Conservation (phyloP, 176 grass and related monocot species). For the Oryza glumipatula region DNA sequence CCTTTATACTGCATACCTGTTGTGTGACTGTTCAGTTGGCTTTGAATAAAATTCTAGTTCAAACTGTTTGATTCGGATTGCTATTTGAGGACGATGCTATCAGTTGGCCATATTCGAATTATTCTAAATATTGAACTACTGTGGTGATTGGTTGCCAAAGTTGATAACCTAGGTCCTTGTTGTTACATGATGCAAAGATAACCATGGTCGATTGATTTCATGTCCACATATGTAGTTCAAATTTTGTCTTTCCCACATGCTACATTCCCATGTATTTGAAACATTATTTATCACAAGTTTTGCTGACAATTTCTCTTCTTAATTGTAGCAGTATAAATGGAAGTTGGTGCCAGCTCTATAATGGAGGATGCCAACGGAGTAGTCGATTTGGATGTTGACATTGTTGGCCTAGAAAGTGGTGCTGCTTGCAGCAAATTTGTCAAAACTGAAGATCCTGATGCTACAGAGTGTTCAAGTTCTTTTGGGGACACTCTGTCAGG, state of each 20-base stretch:
- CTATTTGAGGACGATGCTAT: not conserved
- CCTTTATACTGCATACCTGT: not conserved
- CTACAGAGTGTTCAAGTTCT: conserved; percentile 87
- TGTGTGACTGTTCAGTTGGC: too few relatives aligned
- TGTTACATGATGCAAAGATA: not conserved
- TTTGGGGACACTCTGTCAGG: conserved; percentile 85
- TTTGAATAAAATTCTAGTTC: too few relatives aligned
- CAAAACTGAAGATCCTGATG: conserved; percentile 62
- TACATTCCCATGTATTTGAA: conserved; percentile 1
- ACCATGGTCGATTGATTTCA: not conserved
- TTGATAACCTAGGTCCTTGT: not conserved
- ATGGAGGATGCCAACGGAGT: conserved; percentile 41
- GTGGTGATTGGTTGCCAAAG: not conserved
- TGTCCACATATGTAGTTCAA: not conserved
- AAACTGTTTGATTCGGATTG: not conserved
- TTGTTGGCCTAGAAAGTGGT: conserved; percentile 29
- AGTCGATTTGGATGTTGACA: conserved; percentile 52
- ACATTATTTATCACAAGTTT: not conserved
- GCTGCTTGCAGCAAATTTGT: conserved; percentile 35
- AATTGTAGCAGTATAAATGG: conserved; percentile 20
- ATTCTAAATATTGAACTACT: not conserved
- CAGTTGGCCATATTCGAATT: not conserved
- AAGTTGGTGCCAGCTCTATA: conserved; percentile 2
- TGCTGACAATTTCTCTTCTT: conserved; percentile 8
- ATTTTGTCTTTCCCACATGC: not conserved